Evolutionary conservation across 345 rosid genomes (phyloP).

Genomic region (Sonneratia caseolaris): DNA sequence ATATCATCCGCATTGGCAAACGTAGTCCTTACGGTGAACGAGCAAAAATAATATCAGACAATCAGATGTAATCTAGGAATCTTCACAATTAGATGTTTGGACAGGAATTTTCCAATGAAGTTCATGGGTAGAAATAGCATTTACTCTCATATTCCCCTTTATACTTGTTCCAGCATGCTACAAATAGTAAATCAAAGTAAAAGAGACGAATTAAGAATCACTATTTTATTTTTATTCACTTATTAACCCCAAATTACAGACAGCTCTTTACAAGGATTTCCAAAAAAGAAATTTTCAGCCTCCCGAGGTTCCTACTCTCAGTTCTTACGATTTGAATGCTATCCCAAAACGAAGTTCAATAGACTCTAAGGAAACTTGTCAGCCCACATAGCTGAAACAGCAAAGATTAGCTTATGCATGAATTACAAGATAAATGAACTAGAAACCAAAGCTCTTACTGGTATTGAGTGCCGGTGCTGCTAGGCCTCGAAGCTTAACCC

Average conservation of each 20-base stretch:
- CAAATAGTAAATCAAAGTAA: neutral
- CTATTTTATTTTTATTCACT: neutral
- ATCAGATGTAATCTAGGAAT: neutral
- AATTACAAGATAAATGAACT: slow-evolving; percentile 6
- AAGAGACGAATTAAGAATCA: neutral
- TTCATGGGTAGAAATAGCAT: neutral
- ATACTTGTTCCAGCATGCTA: too few relatives aligned
- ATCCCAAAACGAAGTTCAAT: neutral
- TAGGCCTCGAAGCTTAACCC: slow-evolving; percentile 86
- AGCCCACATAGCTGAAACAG: neutral
- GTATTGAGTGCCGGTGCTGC: slow-evolving; percentile 76
- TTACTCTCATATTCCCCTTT: neutral
- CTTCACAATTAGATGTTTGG: neutral
- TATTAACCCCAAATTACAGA: neutral
- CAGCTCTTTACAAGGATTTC: neutral
- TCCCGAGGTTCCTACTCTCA: neutral
- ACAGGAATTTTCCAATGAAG: neutral
- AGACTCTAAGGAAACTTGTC: neutral
- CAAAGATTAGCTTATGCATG: neutral
- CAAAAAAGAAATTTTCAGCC: too few relatives aligned
- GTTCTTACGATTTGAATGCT: neutral
- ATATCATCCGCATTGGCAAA: neutral
- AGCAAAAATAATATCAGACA: neutral
- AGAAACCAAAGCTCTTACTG: slow-evolving; percentile 32
- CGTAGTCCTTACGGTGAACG: neutral